Conservation (phyloP, 2,329 filamentous ascomycete genomes). For the Penicillium sp. region DNA sequence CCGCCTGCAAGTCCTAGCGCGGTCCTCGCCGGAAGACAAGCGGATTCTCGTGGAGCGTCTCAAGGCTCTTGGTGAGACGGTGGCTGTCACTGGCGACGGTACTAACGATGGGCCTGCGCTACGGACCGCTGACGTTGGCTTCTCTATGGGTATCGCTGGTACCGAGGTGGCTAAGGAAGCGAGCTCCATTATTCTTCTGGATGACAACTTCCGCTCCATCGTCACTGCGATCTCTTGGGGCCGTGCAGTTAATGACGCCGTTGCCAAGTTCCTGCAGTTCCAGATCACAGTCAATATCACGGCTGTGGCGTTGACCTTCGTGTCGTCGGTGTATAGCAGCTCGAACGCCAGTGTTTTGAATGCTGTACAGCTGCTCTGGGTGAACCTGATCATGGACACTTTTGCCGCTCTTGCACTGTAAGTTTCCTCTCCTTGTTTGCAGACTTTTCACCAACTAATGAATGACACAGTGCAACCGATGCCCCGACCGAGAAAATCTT, state of each 20-base stretch:
- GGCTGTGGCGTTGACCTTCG: slow-evolving; percentile 79
- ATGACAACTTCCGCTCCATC: slow-evolving; percentile 62
- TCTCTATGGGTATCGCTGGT: slow-evolving; percentile 63
- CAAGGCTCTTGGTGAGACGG: slow-evolving; percentile 59
- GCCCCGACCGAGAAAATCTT: slow-evolving; percentile 78
- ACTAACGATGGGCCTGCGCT: slow-evolving; percentile 63
- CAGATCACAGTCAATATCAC: slow-evolving; percentile 82
- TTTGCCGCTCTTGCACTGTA: slow-evolving; percentile 76
- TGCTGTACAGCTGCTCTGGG: slow-evolving; percentile 89
- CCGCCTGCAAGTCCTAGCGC: slow-evolving; percentile 58
- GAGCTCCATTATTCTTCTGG: slow-evolving; percentile 62
- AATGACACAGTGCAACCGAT: slow-evolving; percentile 60
- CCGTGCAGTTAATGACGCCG: slow-evolving; percentile 63
- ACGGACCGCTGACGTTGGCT: slow-evolving; percentile 62
- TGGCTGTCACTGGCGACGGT: slow-evolving; percentile 60
- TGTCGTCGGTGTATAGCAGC: slow-evolving; percentile 70
- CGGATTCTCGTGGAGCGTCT: slow-evolving; percentile 58
- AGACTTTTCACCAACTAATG: slow-evolving; percentile 4
- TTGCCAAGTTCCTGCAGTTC: slow-evolving; percentile 62
- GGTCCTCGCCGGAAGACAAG: slow-evolving; percentile 64
- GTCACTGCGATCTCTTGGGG: slow-evolving; percentile 65
- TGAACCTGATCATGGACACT: slow-evolving; percentile 96
- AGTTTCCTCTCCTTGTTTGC: slow-evolving; percentile 4
- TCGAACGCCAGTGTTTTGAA: slow-evolving; percentile 71
- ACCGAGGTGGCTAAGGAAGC: slow-evolving; percentile 65